A percentile compares a stretch with the other conserved stretches of the same genome.
Evolutionary conservation across 331 rosid species (phyloP).

Genomic region (Telfairia occidentalis): DNA sequence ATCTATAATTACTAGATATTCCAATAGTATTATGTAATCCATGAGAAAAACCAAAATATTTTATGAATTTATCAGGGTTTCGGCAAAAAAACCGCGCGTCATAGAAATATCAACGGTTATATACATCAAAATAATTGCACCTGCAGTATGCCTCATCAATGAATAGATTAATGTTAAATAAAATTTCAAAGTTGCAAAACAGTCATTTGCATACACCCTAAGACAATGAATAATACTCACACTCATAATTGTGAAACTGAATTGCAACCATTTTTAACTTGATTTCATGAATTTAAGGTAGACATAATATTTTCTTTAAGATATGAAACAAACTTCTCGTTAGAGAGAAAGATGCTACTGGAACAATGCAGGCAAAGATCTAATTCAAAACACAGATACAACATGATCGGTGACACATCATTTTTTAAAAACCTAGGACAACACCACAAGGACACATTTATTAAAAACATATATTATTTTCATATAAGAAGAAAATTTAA

Average conservation of each 20-base stretch:
- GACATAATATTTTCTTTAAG: neutral
- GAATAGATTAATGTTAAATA: neutral
- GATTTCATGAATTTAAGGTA: neutral
- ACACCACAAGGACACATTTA: too few species aligned
- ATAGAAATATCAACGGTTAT: neutral
- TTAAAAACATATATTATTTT: too few species aligned
- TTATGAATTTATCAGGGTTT: neutral
- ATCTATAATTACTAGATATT: too few species aligned
- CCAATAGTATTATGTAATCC: neutral
- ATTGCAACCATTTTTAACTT: neutral
- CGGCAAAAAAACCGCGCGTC: neutral
- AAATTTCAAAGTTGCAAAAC: neutral
- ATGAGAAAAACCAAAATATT: neutral
- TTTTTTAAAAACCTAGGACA: too few species aligned
- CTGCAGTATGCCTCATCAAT: neutral
- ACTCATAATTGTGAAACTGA: neutral
- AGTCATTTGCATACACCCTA: neutral
- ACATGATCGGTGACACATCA: too few species aligned
- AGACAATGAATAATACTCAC: neutral
- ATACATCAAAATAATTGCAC: neutral
- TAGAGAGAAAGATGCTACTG: neutral
- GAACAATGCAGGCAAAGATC: neutral
- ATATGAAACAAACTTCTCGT: neutral
- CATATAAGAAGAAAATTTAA: too few species aligned
- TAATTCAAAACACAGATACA: too few species aligned